These are phyloP conservation scores for Hemileccinum hortonii DNA, from an alignment of 1,284 basidiomycete species.

Conservation along the genomic window DNA sequence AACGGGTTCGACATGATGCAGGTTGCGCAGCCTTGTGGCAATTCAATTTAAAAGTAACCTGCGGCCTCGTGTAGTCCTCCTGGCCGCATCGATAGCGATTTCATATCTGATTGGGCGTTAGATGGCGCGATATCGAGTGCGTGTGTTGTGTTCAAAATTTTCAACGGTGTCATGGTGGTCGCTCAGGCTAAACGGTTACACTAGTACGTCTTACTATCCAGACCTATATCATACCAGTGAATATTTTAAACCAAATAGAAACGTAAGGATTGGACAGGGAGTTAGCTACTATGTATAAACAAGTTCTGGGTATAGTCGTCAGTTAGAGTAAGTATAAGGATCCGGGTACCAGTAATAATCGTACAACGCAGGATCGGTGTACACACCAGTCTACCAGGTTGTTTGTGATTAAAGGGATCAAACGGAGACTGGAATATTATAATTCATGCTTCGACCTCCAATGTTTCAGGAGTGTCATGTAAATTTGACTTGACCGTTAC, in stretches of 20 bases:
- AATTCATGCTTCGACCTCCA: constrained; percentile 22
- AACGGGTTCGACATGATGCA: constrained; percentile 12
- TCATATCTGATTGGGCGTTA: background rate
- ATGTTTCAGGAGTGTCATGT: constrained; percentile 12
- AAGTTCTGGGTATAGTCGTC: constrained; percentile 23
- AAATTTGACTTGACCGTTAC: constrained; percentile 3
- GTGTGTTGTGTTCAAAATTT: too few relatives aligned
- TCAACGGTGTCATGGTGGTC: too few relatives aligned
- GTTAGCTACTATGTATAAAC: constrained; percentile 17
- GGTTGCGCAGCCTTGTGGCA: constrained; percentile 15
- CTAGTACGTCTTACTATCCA: too few relatives aligned
- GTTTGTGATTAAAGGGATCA: too few relatives aligned
- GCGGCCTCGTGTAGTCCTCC: constrained; percentile 27
- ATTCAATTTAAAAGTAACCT: background rate
- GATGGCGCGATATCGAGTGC: background rate
- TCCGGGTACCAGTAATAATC: constrained; percentile 8
- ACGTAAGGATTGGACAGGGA: constrained; percentile 7
- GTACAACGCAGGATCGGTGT: constrained; percentile 10
- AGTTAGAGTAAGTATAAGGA: constrained; percentile 7
- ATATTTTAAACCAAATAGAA: background rate
- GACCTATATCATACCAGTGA: too few relatives aligned
- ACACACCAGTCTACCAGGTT: background rate
- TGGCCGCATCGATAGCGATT: constrained; percentile 12
- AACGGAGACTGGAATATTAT: background rate
- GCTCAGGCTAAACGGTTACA: too few relatives aligned